Base-by-base conservation (phyloP, 2,329 filamentous ascomycete genomes). In the Paraconiothyrium sp. region DNA sequence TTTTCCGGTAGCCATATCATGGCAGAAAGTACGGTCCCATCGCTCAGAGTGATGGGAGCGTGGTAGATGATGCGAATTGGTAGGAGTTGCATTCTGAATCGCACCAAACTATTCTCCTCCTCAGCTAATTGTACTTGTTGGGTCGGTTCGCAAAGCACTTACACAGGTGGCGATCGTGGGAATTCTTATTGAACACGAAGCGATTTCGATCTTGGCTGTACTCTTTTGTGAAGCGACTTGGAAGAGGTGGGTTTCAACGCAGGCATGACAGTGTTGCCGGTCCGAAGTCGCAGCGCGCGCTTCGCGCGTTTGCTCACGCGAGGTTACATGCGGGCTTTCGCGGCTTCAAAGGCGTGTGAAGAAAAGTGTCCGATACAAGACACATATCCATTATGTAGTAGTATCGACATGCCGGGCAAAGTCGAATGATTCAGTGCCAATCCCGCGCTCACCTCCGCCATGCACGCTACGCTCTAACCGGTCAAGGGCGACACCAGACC, bases 21-120 rank as follows among this genome's bases (percentile, higher is more conserved):
- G 24, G 54, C 54, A 22, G 54, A 56, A 2, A 56, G 32, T 6
- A 56, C 41, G n/a, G 27, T 56, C 2, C 54, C 54, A 56, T 56
- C 54, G 30, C 54, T 56, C 27, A 56, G 14, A 16, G 27, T 47
- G 16, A 56, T 56, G 54, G 54, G 54, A 22, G 34, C 43, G 13
- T 56, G 54, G 35, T 56, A 47, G n/a, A 56, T 56, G 22, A 56
- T 32, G 54, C 54, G 54, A 47, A 56, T 56, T 13, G 54, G 54
- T 34, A 56, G 41, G 27, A 56, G 54, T 24, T 47, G 54, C 54
- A 56, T 56, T 7, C 13, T 44, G 37, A 32, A 13, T 46, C 22
- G 16, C 22, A 9, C 22, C 5, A 16, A 52, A 10, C 20, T 52
- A 11, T 37, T n/a, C 22, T 9, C n/a, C 35, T 7, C n/a, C 39